These are phyloP conservation scores for Ascochyta koolunga DNA, from an alignment of 2,329 filamentous ascomycete genomes.

Conservation along the genomic window DNA sequence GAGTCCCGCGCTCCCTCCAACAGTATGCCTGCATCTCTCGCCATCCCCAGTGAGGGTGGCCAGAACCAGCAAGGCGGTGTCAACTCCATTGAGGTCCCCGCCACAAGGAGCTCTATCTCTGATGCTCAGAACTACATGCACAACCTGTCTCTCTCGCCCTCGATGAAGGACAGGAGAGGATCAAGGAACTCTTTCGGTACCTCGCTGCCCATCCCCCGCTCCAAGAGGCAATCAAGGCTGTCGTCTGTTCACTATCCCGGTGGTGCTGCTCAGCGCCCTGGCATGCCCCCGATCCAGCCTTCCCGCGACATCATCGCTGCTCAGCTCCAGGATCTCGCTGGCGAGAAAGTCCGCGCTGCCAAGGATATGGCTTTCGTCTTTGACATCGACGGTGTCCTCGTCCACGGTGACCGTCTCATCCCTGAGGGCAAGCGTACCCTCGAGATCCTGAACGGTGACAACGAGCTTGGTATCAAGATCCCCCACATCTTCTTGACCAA, in stretches of 20 bases:
- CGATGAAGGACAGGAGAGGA: slow-evolving; percentile 68
- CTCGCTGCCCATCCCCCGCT: slow-evolving; percentile 73
- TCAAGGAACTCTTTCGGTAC: slow-evolving; percentile 79
- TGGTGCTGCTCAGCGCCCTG: slow-evolving; percentile 58
- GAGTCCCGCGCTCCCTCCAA: slow-evolving; percentile 31
- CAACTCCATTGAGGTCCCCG: slow-evolving; percentile 71
- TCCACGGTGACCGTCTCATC: slow-evolving; percentile 74
- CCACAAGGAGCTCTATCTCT: slow-evolving; percentile 70
- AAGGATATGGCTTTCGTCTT: slow-evolving; percentile 86
- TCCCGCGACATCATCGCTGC: slow-evolving; percentile 72
- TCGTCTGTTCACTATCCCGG: slow-evolving; percentile 63
- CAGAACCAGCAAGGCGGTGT: slow-evolving; percentile 35
- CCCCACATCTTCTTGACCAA: slow-evolving; percentile 77
- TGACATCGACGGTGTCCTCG: slow-evolving; percentile 77
- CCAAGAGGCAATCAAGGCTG: slow-evolving; percentile 71
- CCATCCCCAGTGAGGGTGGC: slow-evolving; percentile 36
- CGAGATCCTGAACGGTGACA: slow-evolving; percentile 75
- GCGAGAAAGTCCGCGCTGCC: slow-evolving; percentile 69
- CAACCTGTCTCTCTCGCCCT: slow-evolving; percentile 70
- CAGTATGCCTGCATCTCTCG: slow-evolving; percentile 36
- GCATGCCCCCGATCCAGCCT: slow-evolving; percentile 64
- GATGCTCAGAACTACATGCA: slow-evolving; percentile 75
- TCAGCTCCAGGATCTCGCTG: slow-evolving; percentile 71
- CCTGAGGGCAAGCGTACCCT: slow-evolving; percentile 70
- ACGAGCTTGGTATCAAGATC: slow-evolving; percentile 79